Evolutionary conservation across 306 rosid species (phyloP).

Genomic region (Pyrus betulifolia): DNA sequence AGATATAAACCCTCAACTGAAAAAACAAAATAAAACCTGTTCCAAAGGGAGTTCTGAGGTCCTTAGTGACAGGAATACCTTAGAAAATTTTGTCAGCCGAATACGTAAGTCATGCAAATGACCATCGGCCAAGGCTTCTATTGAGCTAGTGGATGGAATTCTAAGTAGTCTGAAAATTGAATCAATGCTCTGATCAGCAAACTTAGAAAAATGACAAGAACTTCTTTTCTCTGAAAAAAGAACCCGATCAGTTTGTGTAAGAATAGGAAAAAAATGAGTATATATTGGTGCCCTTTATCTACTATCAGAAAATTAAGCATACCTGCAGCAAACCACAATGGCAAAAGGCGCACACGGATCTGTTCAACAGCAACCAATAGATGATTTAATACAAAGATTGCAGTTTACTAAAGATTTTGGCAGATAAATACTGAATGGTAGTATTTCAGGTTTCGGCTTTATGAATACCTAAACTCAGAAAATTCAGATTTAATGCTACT

Average conservation of each 20-base stretch:
- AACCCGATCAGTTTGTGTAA: slow-evolving; percentile 26
- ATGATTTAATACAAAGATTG: not conserved
- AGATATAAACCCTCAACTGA: slow-evolving; percentile 16
- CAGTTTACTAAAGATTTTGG: not conserved
- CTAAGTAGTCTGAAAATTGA: slow-evolving; percentile 48
- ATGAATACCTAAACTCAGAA: not conserved
- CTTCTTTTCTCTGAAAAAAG: slow-evolving; percentile 55
- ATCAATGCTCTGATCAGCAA: slow-evolving; percentile 58
- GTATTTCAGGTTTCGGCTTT: not conserved
- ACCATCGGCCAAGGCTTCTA: slow-evolving; percentile 25
- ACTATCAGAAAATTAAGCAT: slow-evolving; percentile 20
- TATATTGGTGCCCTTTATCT: slow-evolving; percentile 16
- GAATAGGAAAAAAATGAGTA: slow-evolving; percentile 16
- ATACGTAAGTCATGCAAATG: slow-evolving; percentile 47
- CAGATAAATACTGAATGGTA: not conserved
- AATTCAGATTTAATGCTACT: not conserved
- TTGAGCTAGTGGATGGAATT: slow-evolving; percentile 26
- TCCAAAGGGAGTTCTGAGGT: slow-evolving; percentile 8
- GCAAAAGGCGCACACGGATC: slow-evolving; percentile 67
- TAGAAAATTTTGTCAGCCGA: slow-evolving; percentile 59
- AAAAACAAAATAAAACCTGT: not conserved
- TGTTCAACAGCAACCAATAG: slow-evolving; percentile 26
- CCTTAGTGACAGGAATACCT: slow-evolving; percentile 34
- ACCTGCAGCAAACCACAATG: slow-evolving; percentile 81
- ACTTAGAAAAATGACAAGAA: slow-evolving; percentile 44